Base-by-base conservation (phyloP, 768 basidiomycete species). In the Suillus decipiens region DNA sequence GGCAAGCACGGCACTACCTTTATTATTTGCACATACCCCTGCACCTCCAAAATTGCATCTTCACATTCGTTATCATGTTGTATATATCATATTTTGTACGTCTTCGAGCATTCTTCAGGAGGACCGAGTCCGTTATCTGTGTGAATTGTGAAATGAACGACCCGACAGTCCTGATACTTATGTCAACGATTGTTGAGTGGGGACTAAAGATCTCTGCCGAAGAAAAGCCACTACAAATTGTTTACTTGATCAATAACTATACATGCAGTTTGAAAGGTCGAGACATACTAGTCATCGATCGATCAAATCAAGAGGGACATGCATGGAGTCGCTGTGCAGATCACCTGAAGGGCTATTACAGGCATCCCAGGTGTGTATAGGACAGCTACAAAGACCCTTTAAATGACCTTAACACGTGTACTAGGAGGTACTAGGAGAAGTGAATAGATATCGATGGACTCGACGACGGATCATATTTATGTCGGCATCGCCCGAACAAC, bases 31-130 rank as follows among this genome's bases (percentile, higher is more conserved):
- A 60, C 34, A 50, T 61, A 42, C 55, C 36, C n/a, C 61, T 60
- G 55, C 61, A 61, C 41, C 31, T n/a, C 54, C 37, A 61, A 61
- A 60, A 36, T 12, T 14, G 37, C 36, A 24, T 61, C 50, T 60
- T 22, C 7, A n/a, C 9, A 34, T 34, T 22, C 36, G 36, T 31
- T 50, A 24, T 55, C 8, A 57, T 57, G 55, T 28, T 53, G 37
- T 39, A 57, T 28, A 39, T 57, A 57, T 19, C 51, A 53, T 33
- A 34, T 41, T 57, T 28, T 39, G 55, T 39, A 41, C 37, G 17
- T 55, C 34, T 22, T 55, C 34, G 34, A 55, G 36, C 19, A 34
- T 41, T 11, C 17, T 57, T 17, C 15, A 15, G 11, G 5, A 19
- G 22, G 14, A 39, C 37, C 28, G 28, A 28, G 28, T 55, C 22